A percentile compares a stretch with the other conserved stretches of the same genome.
These are phyloP conservation scores for Epichloe sylvatica DNA, from an alignment of 2,329 filamentous ascomycete genomes.

Conservation along the genomic window DNA sequence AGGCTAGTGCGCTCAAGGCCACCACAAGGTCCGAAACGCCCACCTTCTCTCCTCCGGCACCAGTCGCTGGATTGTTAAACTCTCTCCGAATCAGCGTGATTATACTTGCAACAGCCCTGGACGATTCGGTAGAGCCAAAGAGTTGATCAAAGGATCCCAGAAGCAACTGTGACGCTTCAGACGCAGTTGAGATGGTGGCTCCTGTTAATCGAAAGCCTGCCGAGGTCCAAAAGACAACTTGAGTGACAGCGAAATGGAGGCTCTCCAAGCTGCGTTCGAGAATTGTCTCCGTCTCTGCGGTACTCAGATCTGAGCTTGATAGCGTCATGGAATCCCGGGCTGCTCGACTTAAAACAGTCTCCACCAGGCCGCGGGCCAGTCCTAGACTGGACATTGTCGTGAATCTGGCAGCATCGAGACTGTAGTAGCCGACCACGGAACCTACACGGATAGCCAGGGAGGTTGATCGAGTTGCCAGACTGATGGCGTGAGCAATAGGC, in stretches of 20 bases:
- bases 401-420: conserved; percentile 39
- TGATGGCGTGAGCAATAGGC: conserved; percentile 44
- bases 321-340: conserved; percentile 34
- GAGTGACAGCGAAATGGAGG: conserved; percentile 43
- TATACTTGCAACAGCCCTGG: conserved; percentile 52
- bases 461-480: conserved; percentile 45
- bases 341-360: conserved; percentile 38
- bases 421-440: conserved; percentile 36
- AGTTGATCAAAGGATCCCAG: conserved; percentile 48
- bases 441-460: conserved; percentile 42
- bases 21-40: conserved; percentile 47
- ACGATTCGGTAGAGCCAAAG: conserved; percentile 56
- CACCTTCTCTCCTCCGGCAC: conserved; percentile 43
- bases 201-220: conserved; percentile 46
- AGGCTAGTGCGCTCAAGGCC: conserved; percentile 46
- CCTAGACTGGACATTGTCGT: conserved; percentile 45
- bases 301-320: conserved; percentile 32
- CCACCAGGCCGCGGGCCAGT: conserved; percentile 39
- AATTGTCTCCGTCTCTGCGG: conserved; percentile 40
- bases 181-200: conserved; percentile 38
- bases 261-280: conserved; percentile 42
- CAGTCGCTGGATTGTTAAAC: conserved; percentile 49
- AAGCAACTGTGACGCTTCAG: conserved; percentile 43
- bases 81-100: conserved; percentile 49
- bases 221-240: conserved; percentile 46